A percentile compares a stretch with the other conserved stretches of the same genome.
phyloP scores from a whole-genome alignment of 139 green algal species.

The Zygnema circumcarinatum region DNA sequence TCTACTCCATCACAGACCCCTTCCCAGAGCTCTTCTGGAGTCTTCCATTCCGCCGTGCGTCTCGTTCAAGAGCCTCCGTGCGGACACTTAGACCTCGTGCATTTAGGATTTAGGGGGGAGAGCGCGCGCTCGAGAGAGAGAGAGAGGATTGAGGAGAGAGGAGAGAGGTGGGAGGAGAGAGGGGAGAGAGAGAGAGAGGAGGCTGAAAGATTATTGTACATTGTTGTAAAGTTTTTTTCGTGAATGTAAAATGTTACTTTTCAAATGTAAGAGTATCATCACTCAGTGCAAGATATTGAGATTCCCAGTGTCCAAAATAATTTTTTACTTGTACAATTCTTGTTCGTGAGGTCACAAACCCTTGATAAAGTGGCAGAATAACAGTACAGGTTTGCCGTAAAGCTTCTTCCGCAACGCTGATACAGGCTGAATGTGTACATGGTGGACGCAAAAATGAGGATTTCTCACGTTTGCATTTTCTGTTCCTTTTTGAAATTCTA shows the following conservation, averaged over 20 bases:
- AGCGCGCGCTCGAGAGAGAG: neutral
- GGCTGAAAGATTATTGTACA: neutral
- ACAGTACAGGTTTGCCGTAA: too few species aligned
- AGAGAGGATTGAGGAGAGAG: too few species aligned
- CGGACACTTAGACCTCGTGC: neutral
- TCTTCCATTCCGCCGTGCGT: neutral
- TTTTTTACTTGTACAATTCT: too few species aligned
- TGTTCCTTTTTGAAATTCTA: neutral
- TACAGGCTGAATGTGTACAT: too few species aligned
- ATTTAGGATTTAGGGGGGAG: neutral
- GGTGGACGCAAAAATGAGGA: too few species aligned
- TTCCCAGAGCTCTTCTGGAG: neutral
- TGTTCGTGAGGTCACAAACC: too few species aligned
- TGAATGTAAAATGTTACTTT: conserved; percentile 8
- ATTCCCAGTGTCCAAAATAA: too few species aligned
- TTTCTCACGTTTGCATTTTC: too few species aligned
- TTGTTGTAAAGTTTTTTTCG: conserved; percentile 9
- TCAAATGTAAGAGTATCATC: neutral
- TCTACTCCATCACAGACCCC: neutral
- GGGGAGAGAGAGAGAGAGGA: neutral
- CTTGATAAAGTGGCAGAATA: too few species aligned
- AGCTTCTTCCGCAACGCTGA: too few species aligned
- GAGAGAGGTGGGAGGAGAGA: neutral
- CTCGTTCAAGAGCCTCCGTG: neutral
- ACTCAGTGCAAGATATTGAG: neutral